These are phyloP conservation scores for Globisporangium polare DNA, from an alignment of 352 stramenopile genomes.

Conservation along the genomic window DNA sequence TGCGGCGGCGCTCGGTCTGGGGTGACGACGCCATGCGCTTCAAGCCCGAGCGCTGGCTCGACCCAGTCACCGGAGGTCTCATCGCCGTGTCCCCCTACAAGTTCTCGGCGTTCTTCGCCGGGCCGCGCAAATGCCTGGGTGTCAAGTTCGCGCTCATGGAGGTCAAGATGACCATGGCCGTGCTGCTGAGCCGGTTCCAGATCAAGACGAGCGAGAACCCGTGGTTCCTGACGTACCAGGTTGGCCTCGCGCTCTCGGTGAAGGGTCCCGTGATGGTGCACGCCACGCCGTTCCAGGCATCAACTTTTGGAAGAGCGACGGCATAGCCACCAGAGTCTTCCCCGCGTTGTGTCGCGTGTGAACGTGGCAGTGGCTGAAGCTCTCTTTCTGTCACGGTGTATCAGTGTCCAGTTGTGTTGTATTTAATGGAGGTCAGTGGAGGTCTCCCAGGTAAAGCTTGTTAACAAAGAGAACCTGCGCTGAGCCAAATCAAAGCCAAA, in stretches of 20 bases:
- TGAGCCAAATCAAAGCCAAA: neutral
- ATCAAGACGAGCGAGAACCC: slow-evolving; percentile 31
- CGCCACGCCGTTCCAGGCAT: slow-evolving; percentile 7
- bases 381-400: too few species aligned
- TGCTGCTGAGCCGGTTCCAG: slow-evolving; percentile 46
- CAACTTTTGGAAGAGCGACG: neutral
- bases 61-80: slow-evolving; percentile 27
- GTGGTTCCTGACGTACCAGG: slow-evolving; percentile 40
- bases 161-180: slow-evolving; percentile 58
- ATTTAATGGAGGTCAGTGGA: neutral
- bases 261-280: slow-evolving; percentile 32
- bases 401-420: too few species aligned
- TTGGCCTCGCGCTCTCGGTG: slow-evolving; percentile 25
- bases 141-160: slow-evolving; percentile 63
- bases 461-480: too few species aligned
- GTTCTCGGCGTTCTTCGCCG: slow-evolving; percentile 68
- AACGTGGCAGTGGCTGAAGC: neutral
- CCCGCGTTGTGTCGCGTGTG: too few species aligned
- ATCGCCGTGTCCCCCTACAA: slow-evolving; percentile 47
- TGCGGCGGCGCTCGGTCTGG: slow-evolving; percentile 50
- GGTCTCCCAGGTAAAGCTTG: neutral
- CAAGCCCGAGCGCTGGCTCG: slow-evolving; percentile 67
- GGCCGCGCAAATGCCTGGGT: slow-evolving; percentile 63
- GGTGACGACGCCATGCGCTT: slow-evolving; percentile 50
- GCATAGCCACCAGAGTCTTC: neutral